phyloP scores from a whole-genome alignment of 2,329 filamentous ascomycete genomes.

The Cordyceps cateniannulata region DNA sequence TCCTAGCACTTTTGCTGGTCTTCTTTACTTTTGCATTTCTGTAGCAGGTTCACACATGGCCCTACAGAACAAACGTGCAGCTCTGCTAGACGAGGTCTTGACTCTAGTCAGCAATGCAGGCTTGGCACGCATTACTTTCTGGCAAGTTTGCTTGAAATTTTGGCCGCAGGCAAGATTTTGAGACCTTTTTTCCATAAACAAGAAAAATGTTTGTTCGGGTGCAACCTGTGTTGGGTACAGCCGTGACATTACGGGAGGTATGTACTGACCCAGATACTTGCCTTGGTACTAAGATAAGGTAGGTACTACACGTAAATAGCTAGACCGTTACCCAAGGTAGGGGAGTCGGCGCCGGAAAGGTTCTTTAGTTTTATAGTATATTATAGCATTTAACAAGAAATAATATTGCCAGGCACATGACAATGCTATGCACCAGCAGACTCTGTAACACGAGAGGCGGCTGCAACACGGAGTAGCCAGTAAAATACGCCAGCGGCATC shows the following conservation, averaged over 20 bases:
- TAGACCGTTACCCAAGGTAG: too few species aligned
- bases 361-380: not conserved
- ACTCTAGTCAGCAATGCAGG: not conserved
- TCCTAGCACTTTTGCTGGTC: too few species aligned
- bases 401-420: slow-evolving; percentile 1
- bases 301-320: not conserved
- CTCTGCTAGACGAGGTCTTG: not conserved
- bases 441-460: not conserved
- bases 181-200: not conserved
- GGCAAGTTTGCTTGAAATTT: not conserved
- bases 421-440: slow-evolving; percentile 1
- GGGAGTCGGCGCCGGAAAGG: too few species aligned
- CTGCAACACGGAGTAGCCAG: not conserved
- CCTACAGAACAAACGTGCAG: not conserved
- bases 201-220: not conserved
- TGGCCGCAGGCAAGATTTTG: too few species aligned
- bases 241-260: not conserved
- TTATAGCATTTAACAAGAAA: not conserved
- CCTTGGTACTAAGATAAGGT: too few species aligned
- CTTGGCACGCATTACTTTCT: not conserved
- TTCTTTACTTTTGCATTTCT: too few species aligned
- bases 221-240: not conserved
- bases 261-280: too few species aligned
- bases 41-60: too few species aligned
- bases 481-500: not conserved